Conservation (phyloP, 306 rosid genomes). For the Calophaca sinica region DNA sequence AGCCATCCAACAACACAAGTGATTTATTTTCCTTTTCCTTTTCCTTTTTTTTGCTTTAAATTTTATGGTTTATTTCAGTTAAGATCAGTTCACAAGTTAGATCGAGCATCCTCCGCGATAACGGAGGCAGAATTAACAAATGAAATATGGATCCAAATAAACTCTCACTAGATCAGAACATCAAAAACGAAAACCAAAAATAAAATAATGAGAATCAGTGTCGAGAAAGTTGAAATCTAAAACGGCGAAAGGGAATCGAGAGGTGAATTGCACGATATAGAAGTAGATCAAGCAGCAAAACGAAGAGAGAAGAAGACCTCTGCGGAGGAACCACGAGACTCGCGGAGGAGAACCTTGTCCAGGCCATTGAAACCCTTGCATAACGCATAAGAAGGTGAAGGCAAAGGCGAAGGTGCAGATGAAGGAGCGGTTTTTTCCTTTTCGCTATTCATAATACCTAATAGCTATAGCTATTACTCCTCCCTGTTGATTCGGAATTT, state of each 20-base stretch:
- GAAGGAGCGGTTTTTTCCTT: conserved; percentile 40
- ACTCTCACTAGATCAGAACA: conserved; percentile 40
- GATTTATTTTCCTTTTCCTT: neutral
- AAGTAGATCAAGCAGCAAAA: conserved; percentile 42
- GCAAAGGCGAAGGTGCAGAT: conserved; percentile 16
- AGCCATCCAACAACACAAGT: conserved; percentile 1
- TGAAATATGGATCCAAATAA: conserved; percentile 33
- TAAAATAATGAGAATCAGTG: neutral
- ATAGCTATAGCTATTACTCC: neutral
- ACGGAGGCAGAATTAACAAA: neutral
- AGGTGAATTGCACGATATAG: neutral
- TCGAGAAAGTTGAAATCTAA: neutral
- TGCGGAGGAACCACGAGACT: conserved; percentile 70
- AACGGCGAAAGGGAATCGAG: conserved; percentile 11
- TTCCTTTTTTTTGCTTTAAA: neutral
- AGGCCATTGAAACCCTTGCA: conserved; percentile 78
- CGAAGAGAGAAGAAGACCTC: conserved; percentile 51
- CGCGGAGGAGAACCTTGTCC: conserved; percentile 67
- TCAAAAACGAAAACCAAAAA: neutral
- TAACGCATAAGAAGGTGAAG: conserved; percentile 46
- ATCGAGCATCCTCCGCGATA: conserved; percentile 22
- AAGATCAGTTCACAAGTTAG: neutral
- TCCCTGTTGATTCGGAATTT: neutral
- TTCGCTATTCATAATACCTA: conserved; percentile 43
- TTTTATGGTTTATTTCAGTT: neutral